phyloP scores from a whole-genome alignment of 352 stramenopile species.

The Phytophthora fragariae region DNA sequence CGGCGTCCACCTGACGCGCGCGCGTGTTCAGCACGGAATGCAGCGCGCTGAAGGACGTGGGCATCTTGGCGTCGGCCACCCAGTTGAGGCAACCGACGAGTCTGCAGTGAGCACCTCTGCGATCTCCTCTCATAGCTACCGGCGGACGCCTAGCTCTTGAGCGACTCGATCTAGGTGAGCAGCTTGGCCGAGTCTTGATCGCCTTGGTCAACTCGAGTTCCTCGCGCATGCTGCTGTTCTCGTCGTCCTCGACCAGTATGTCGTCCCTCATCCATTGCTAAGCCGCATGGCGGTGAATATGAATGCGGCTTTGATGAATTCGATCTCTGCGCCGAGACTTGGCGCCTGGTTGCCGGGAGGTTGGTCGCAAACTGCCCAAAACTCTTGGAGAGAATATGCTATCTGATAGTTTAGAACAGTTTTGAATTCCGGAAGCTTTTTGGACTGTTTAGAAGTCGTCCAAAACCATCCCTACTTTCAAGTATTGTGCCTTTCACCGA shows the following conservation, averaged over 20 bases:
- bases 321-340: no score
- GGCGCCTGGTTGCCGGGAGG: no score
- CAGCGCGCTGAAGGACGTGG: constrained; percentile 63
- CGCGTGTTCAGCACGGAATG: constrained; percentile 75
- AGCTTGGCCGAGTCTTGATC: constrained; percentile 69
- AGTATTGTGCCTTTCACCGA: no score
- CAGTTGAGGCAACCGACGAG: constrained; percentile 79
- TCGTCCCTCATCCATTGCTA: no score
- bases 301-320: no score
- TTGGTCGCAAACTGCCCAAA: no score
- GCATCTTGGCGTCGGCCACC: constrained; percentile 74
- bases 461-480: no score
- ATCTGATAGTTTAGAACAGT: no score
- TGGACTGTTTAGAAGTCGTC: no score
- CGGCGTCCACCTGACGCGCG: constrained; percentile 74
- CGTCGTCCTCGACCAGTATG: constrained; percentile 13
- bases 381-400: no score
- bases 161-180: constrained; percentile 59
- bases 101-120: constrained; percentile 76
- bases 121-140: constrained; percentile 77
- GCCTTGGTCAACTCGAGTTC: constrained; percentile 76
- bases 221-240: constrained; percentile 62
- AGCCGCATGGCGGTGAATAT: no score
- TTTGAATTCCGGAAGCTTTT: no score
- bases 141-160: constrained; percentile 67